Conservation (phyloP, 108 stramenopile species). For the Nannochloropsis salina region DNA sequence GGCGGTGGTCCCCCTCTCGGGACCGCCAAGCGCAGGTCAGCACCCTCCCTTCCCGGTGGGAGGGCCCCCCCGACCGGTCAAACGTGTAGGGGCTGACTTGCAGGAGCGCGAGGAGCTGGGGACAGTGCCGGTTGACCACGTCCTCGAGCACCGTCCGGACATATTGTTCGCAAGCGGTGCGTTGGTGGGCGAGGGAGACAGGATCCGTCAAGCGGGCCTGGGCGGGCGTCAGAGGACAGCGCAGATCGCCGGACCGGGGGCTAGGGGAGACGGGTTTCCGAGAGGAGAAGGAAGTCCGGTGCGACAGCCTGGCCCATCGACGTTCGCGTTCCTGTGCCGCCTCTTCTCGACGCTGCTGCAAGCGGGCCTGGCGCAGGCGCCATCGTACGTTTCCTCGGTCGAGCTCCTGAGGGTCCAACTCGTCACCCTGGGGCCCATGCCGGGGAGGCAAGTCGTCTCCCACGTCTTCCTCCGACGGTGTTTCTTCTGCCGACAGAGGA, state of each 20-base stretch:
- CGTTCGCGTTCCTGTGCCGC: background rate
- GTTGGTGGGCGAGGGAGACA: background rate
- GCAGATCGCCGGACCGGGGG: background rate
- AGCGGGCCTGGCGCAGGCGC: background rate
- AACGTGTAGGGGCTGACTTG: background rate
- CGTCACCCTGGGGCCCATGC: background rate
- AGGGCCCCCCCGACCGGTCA: background rate
- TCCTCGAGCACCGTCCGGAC: background rate
- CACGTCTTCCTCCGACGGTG: background rate
- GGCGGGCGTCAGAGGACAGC: background rate
- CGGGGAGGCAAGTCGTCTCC: background rate
- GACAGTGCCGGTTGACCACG: constrained; percentile 9
- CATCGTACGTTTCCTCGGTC: constrained; percentile 8
- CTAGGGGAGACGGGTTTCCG: background rate
- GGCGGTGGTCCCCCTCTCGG: background rate
- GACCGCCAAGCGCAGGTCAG: background rate
- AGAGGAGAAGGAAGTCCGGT: background rate
- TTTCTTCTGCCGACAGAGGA: background rate
- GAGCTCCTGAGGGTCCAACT: background rate
- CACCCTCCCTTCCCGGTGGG: background rate
- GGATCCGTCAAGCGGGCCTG: background rate
- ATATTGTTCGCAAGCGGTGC: background rate
- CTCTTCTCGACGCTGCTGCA: background rate
- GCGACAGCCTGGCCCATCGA: background rate
- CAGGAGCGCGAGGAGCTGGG: background rate